Percentiles rank a stretch among this genome's conserved stretches.
phyloP scores from a whole-genome alignment of 352 stramenopile genomes.

The Pythium rishiriense region DNA sequence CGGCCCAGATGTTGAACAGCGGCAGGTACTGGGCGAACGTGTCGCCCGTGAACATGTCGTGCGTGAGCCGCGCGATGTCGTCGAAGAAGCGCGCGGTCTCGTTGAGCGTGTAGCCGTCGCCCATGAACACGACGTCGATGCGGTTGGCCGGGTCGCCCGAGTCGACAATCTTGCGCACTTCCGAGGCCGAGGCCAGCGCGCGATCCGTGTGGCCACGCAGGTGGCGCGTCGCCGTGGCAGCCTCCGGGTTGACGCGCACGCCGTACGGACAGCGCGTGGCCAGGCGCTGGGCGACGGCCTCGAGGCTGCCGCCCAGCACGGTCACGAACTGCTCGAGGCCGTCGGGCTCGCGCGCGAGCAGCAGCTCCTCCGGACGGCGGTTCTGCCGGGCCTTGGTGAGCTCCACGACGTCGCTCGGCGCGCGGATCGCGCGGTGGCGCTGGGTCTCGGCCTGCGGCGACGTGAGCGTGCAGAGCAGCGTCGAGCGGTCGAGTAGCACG shows the following conservation, averaged over 20 bases:
- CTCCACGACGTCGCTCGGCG: conserved; percentile 20
- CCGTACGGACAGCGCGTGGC: conserved; percentile 17
- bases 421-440: conserved; percentile 21
- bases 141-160: conserved; percentile 37
- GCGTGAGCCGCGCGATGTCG: conserved; percentile 37
- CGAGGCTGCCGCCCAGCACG: conserved; percentile 22
- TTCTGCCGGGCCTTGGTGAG: conserved; percentile 23
- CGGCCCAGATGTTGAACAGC: conserved; percentile 22
- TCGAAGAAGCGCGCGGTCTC: conserved; percentile 35
- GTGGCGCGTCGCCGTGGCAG: not conserved
- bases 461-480: conserved; percentile 21
- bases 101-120: conserved; percentile 37
- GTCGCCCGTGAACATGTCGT: conserved; percentile 40
- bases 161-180: conserved; percentile 35
- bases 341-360: not conserved
- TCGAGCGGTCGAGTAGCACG: conserved; percentile 11
- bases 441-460: conserved; percentile 9
- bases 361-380: conserved; percentile 18
- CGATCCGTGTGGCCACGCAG: not conserved
- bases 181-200: not conserved
- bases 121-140: conserved; percentile 51
- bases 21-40: conserved; percentile 23
- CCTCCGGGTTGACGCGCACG: conserved; percentile 4
- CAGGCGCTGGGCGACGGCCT: conserved; percentile 15
- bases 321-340: conserved; percentile 19